Conservation (phyloP, 768 basidiomycete genomes). For the Clavulina sp. region DNA sequence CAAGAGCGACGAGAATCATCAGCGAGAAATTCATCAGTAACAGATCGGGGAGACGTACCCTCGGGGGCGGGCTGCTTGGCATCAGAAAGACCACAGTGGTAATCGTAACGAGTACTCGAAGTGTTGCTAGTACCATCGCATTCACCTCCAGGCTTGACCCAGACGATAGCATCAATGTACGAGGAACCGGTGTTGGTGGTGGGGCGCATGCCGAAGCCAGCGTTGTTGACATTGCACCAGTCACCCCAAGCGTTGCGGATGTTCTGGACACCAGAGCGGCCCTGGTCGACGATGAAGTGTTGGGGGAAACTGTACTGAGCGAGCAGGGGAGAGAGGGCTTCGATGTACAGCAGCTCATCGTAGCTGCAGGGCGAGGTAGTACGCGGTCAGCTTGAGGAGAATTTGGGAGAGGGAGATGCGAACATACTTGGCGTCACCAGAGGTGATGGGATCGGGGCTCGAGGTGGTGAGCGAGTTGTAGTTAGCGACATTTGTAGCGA, state of each 20-base stretch:
- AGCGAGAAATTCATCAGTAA: not conserved
- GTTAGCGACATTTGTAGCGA: conserved; percentile 31
- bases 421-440: conserved; percentile 37
- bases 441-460: conserved; percentile 42
- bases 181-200: conserved; percentile 36
- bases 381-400: no score
- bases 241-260: conserved; percentile 44
- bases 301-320: not conserved
- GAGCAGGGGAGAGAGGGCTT: not conserved
- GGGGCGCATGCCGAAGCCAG: conserved; percentile 44
- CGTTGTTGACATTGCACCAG: conserved; percentile 50
- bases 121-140: conserved; percentile 10
- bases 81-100: conserved; percentile 6
- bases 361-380: no score
- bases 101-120: conserved; percentile 7
- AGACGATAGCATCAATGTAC: conserved; percentile 36
- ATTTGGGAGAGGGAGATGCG: no score
- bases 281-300: conserved; percentile 38
- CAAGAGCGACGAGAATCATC: not conserved
- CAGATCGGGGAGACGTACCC: not conserved
- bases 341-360: not conserved
- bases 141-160: conserved; percentile 9
- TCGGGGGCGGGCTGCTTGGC: conserved; percentile 6
- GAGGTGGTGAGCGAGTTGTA: conserved; percentile 21
- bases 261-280: conserved; percentile 44